These are phyloP conservation scores for Peronospora farinosa DNA, from an alignment of 352 stramenopile genomes.

Conservation along the genomic window DNA sequence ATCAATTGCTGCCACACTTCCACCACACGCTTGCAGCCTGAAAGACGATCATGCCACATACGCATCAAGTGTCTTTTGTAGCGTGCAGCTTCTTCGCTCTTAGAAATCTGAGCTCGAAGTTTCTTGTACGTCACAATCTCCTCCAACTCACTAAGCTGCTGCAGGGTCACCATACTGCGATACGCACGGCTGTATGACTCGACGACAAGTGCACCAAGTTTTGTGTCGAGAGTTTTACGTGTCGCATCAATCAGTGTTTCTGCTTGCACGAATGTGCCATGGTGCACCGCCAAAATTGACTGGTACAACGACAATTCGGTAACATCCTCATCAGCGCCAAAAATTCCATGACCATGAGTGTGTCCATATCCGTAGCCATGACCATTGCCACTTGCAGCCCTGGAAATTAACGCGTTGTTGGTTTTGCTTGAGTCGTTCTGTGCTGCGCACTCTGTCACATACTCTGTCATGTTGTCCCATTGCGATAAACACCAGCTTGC, in stretches of 20 bases:
- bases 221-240: conserved; percentile 89
- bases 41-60: conserved; percentile 82
- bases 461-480: conserved; percentile 80
- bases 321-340: conserved; percentile 31
- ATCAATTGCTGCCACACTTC: conserved; percentile 92
- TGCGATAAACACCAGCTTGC: conserved; percentile 81
- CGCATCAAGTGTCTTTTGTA: conserved; percentile 80
- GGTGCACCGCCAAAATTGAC: conserved; percentile 91
- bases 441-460: conserved; percentile 48
- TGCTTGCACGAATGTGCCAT: conserved; percentile 90
- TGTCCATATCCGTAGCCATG: conserved; percentile 28
- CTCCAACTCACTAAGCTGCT: conserved; percentile 96
- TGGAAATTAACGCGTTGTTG: conserved; percentile 22
- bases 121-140: conserved; percentile 96
- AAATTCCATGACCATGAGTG: conserved; percentile 25
- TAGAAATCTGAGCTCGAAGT: conserved; percentile 56
- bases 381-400: conserved; percentile 18
- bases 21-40: conserved; percentile 88
- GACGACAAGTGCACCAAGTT: conserved; percentile 92
- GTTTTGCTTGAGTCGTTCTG: conserved; percentile 22
- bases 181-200: conserved; percentile 97
- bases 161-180: conserved; percentile 92
- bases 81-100: conserved; percentile 61
- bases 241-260: conserved; percentile 90
- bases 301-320: conserved; percentile 61